Percentiles rank a stretch among this genome's conserved stretches.
Evolutionary conservation across 169 alveolate species (phyloP).

Genomic region (Plasmodium yoelii): DNA sequence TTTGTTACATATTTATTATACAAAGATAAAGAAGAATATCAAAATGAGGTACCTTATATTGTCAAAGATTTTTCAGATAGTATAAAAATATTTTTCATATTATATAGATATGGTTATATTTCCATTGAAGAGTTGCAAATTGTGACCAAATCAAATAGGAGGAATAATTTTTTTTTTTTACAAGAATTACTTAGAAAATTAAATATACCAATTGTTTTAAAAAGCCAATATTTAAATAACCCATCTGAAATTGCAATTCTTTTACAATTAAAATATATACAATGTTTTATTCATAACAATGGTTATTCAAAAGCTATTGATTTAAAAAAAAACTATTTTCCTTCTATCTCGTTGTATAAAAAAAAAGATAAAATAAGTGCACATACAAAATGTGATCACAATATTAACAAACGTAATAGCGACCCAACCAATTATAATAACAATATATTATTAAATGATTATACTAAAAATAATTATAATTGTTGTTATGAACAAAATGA

Average conservation of each 20-base stretch:
- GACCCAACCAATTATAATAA: too few species aligned
- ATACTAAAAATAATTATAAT: too few species aligned
- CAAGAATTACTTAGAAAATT: conserved; percentile 46
- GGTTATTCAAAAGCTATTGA: conserved; percentile 64
- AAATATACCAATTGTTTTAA: conserved; percentile 49
- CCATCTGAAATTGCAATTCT: conserved; percentile 74
- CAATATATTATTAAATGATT: too few species aligned
- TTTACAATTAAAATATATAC: conserved; percentile 65
- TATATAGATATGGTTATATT: conserved; percentile 63
- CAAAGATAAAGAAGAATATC: conserved; percentile 28
- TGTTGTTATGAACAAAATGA: too few species aligned
- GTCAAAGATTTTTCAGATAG: conserved; percentile 60
- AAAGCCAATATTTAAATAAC: conserved; percentile 44
- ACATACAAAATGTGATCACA: neutral
- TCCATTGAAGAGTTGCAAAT: conserved; percentile 26
- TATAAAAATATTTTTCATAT: conserved; percentile 58
- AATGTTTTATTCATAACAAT: conserved; percentile 42
- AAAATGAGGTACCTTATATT: conserved; percentile 19
- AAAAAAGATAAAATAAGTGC: neutral
- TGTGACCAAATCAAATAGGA: conserved; percentile 11
- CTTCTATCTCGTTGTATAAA: conserved; percentile 16
- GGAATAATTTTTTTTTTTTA: conserved; percentile 40
- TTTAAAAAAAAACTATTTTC: conserved; percentile 2
- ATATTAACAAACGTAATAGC: too few species aligned
- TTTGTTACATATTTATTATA: conserved; percentile 47